phyloP scores from a whole-genome alignment of 495 filamentous ascomycete species.

The Xylaria bambusicola region DNA sequence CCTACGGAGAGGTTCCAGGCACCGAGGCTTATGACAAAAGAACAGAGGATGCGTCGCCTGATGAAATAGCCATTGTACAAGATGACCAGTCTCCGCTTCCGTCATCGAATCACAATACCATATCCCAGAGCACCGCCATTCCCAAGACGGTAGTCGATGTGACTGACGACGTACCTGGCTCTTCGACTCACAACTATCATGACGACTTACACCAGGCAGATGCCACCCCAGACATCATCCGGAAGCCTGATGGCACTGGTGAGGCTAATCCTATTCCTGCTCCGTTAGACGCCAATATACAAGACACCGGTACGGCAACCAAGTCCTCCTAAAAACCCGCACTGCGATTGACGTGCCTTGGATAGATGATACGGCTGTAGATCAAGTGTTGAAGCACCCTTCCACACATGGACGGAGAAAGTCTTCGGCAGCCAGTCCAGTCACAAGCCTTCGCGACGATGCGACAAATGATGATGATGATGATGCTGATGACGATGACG shows the following conservation, averaged over 20 bases:
- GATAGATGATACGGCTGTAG: slow-evolving; percentile 41
- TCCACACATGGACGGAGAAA: slow-evolving; percentile 34
- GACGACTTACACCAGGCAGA: slow-evolving; percentile 45
- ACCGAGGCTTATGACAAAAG: slow-evolving; percentile 75
- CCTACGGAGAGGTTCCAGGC: slow-evolving; percentile 85
- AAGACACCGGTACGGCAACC: slow-evolving; percentile 38
- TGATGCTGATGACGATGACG: slow-evolving; percentile 74
- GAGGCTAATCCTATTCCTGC: slow-evolving; percentile 30
- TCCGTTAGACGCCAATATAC: slow-evolving; percentile 30
- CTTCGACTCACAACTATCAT: slow-evolving; percentile 41
- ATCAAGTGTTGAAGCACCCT: slow-evolving; percentile 35
- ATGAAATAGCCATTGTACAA: slow-evolving; percentile 59
- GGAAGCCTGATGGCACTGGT: slow-evolving; percentile 44
- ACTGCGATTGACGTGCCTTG: slow-evolving; percentile 38
- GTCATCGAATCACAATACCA: slow-evolving; percentile 35
- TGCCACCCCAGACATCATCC: slow-evolving; percentile 48
- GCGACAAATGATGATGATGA: slow-evolving; percentile 48
- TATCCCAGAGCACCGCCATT: slow-evolving; percentile 23
- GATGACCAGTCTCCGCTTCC: slow-evolving; percentile 41
- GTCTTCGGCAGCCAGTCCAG: slow-evolving; percentile 42
- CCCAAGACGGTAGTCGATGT: slow-evolving; percentile 54
- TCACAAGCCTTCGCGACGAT: slow-evolving; percentile 36
- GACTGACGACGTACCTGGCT: slow-evolving; percentile 42
- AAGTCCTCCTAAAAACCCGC: slow-evolving; percentile 39
- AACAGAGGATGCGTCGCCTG: slow-evolving; percentile 81